Percentiles rank a stretch among this genome's conserved stretches.
phyloP scores from a whole-genome alignment of 768 basidiomycete species.

The Galerina sulciceps region DNA sequence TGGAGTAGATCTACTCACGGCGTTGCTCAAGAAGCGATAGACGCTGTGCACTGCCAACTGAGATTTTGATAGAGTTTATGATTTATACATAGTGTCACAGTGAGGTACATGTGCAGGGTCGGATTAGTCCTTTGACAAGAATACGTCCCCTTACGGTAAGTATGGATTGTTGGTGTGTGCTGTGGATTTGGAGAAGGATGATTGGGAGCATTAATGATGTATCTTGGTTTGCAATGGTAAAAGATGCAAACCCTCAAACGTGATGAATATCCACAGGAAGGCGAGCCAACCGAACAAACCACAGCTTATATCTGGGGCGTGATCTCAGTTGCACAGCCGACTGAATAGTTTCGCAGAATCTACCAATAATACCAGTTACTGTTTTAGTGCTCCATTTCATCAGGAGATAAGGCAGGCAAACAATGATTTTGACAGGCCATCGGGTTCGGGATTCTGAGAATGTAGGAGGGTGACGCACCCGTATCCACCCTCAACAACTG shows the following conservation, averaged over 20 bases:
- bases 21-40: background rate
- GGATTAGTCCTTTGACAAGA: too few species aligned
- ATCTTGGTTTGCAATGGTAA: too few species aligned
- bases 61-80: background rate
- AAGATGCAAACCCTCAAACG: background rate
- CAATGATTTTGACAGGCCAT: too few species aligned
- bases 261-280: background rate
- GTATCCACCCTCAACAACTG: too few species aligned
- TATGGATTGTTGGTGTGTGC: too few species aligned
- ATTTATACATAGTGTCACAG: background rate
- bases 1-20: background rate
- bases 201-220: too few species aligned
- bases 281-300: background rate
- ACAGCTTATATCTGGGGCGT: too few species aligned
- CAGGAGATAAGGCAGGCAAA: background rate
- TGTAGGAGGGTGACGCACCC: too few species aligned
- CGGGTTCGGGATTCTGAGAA: too few species aligned
- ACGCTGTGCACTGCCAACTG: constrained; percentile 19
- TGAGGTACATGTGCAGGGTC: too few species aligned
- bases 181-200: too few species aligned
- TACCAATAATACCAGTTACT: background rate
- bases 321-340: background rate
- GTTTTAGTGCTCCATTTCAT: background rate
- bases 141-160: too few species aligned
- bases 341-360: background rate